Evolutionary conservation across 805 yeast genomes (phyloP).

Genomic region (Monosporozyma aerobia): DNA sequence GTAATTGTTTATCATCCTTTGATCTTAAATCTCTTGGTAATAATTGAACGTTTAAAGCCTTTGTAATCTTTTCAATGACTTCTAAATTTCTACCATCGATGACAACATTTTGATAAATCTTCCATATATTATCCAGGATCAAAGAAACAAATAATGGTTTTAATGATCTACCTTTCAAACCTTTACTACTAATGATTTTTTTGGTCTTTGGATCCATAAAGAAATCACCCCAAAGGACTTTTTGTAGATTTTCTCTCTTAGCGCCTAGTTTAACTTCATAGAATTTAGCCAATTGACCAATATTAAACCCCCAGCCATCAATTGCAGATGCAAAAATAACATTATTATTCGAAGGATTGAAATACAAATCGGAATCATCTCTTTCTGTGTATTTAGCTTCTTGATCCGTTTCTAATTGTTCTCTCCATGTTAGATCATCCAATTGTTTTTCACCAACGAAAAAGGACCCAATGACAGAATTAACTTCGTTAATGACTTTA

Average conservation of each 20-base stretch:
- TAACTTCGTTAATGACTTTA: constrained; percentile 82
- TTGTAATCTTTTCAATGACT: constrained; percentile 64
- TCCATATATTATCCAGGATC: constrained; percentile 87
- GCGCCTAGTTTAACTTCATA: constrained; percentile 81
- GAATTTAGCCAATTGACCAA: constrained; percentile 79
- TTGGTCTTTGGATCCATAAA: constrained; percentile 85
- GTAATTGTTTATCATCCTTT: constrained; percentile 58
- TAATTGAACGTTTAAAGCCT: constrained; percentile 58
- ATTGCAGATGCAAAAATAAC: constrained; percentile 86
- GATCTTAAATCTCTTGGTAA: constrained; percentile 69
- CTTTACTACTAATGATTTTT: constrained; percentile 61
- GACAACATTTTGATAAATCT: constrained; percentile 66
- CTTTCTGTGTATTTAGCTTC: constrained; percentile 55
- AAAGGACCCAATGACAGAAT: constrained; percentile 88
- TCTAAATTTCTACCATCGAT: constrained; percentile 59
- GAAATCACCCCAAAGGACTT: constrained; percentile 94
- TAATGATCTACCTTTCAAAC: constrained; percentile 48
- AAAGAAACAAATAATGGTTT: constrained; percentile 84
- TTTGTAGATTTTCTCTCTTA: constrained; percentile 65
- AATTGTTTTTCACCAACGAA: constrained; percentile 89
- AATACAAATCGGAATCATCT: constrained; percentile 75
- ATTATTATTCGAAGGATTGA: constrained; percentile 78
- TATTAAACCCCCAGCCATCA: constrained; percentile 97
- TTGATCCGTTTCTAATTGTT: constrained; percentile 41
- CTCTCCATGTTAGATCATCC: constrained; percentile 72